Evolutionary conservation across 2,329 filamentous ascomycete species (phyloP), one percentile per base, ranked within the genome.

Genomic region (Botrytis porri): DNA sequence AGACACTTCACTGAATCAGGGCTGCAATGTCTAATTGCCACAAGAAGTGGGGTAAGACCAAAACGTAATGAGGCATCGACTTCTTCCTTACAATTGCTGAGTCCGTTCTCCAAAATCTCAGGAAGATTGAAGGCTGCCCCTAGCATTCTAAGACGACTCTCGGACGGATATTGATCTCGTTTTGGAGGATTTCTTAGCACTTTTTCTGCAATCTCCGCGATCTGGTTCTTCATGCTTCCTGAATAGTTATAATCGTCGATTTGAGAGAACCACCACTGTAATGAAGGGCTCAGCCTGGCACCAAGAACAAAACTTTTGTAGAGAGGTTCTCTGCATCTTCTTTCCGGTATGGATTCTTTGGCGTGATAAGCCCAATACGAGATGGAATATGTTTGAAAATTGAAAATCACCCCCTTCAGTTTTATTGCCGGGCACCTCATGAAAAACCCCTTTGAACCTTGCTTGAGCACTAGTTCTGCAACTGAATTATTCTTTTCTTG

Each of bases 191-290:
- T 2, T 1, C 5, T 3, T 1, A 16, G 5, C 7, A 25, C 4
- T 3, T 2, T 20, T 4, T 25, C 20, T 35, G 6, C 1, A 2
- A 25, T 16, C 3, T 45, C 41, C 20, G 0, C 0, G 41, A 45
- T 32, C 20, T 48, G 41, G 10, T 1, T 25, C 22, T 0, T 1
- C 22, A 29, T 48, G 29, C 10, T 65, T 48, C 29, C 62, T 65
- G 29, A 25, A 1, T 48, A 48, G 1, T 64, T 64, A 1, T 41
- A 2, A 1, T 18, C 62, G 18, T 48, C n/a, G 14, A 64, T 35
- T 16, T 45, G 62, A 16, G 62, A 9, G 20, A 48, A 65, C 62
- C 62, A 65, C 62, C 62, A 48, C 29, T n/a, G 7, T 4, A 51
- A 14, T 7, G 14, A n/a, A 25, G 43, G 43, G 32, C 43, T 66